These are phyloP conservation scores for Pseudogymnoascus sp. DNA, from an alignment of 2,329 filamentous ascomycete species.

Conservation along the genomic window DNA sequence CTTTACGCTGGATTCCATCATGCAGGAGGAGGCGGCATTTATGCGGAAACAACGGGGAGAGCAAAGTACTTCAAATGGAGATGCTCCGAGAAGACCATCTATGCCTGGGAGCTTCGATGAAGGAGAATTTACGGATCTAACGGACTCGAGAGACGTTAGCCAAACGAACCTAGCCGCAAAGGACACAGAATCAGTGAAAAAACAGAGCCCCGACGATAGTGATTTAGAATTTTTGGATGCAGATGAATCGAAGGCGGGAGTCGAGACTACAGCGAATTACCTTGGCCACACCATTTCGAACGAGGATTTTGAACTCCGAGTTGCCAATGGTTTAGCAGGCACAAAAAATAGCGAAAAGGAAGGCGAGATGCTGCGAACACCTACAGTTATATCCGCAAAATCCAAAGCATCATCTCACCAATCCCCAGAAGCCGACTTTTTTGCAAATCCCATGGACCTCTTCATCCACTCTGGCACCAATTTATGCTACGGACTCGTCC, in stretches of 20 bases:
- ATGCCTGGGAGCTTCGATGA: constrained; percentile 34
- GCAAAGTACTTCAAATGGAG: background rate
- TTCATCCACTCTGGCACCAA: constrained; percentile 86
- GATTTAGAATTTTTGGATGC: constrained; percentile 49
- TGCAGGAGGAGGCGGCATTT: constrained; percentile 60
- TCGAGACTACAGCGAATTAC: constrained; percentile 32
- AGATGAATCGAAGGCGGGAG: constrained; percentile 38
- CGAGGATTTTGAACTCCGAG: constrained; percentile 11
- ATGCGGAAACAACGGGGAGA: constrained; percentile 25
- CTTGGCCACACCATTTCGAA: constrained; percentile 47
- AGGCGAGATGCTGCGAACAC: background rate
- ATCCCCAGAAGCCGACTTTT: constrained; percentile 52
- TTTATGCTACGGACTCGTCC: constrained; percentile 80
- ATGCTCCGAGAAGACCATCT: background rate
- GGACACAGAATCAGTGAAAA: background rate
- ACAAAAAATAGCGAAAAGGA: background rate
- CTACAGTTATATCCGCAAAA: constrained; percentile 15
- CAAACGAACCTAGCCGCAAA: background rate
- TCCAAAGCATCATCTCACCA: constrained; percentile 29
- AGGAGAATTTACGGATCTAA: constrained; percentile 16
- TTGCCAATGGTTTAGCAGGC: background rate
- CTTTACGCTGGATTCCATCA: constrained; percentile 68
- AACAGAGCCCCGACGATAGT: constrained; percentile 28
- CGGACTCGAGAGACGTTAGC: constrained; percentile 1
- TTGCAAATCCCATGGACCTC: constrained; percentile 68